Conservation (phyloP, 768 basidiomycete genomes). For the Gyrodon lividus region DNA sequence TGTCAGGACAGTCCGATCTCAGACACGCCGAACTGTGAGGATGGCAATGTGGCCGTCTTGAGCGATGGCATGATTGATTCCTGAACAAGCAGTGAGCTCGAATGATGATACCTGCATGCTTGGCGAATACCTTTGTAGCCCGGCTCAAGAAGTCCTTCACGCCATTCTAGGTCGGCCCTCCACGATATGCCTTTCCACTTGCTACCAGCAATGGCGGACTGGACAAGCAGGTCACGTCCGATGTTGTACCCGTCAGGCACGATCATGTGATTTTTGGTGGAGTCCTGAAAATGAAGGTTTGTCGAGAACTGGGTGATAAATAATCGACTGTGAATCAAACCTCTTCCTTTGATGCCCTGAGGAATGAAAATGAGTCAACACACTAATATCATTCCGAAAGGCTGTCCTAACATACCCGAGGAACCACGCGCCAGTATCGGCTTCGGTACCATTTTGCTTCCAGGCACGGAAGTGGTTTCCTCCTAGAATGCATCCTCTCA, state of each 20-base stretch:
- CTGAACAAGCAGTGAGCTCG: conserved; percentile 35
- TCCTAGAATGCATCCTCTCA: conserved; percentile 38
- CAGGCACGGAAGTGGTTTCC: conserved; percentile 89
- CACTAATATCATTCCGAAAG: not conserved
- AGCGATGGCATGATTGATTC: conserved; percentile 77
- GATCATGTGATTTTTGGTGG: conserved; percentile 68
- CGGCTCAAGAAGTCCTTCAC: conserved; percentile 62
- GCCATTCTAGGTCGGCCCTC: conserved; percentile 77
- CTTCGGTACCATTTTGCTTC: conserved; percentile 80
- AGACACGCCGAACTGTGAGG: conserved; percentile 60
- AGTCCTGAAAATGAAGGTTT: conserved; percentile 38
- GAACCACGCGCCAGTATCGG: conserved; percentile 80
- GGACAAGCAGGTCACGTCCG: conserved; percentile 78
- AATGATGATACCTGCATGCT: not conserved
- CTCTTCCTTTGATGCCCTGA: conserved; percentile 73
- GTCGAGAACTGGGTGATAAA: not conserved
- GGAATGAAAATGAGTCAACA: not conserved
- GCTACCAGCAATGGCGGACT: conserved; percentile 58
- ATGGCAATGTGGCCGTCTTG: conserved; percentile 84
- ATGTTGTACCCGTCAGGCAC: conserved; percentile 77
- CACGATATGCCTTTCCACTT: conserved; percentile 68
- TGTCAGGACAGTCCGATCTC: not conserved
- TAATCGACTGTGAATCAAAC: conserved; percentile 25
- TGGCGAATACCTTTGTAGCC: conserved; percentile 60
- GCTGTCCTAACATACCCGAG: conserved; percentile 53